A percentile compares a stretch with the other conserved stretches of the same genome.
Conservation (phyloP, 2,329 filamentous ascomycete genomes). For the Akanthomyces dipterigenus region DNA sequence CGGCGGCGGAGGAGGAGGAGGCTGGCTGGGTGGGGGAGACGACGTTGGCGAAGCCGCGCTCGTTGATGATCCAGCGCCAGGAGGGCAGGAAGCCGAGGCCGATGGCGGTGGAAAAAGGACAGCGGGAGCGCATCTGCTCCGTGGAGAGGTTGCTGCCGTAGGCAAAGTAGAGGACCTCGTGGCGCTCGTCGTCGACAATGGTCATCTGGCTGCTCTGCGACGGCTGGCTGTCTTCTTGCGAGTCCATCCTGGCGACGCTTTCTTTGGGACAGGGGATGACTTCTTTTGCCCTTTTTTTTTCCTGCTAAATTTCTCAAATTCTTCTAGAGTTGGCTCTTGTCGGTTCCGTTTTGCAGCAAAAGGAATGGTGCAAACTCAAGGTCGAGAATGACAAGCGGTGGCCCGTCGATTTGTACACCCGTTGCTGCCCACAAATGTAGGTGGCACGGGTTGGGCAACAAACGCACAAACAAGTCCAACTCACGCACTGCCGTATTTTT, state of each 20-base stretch:
- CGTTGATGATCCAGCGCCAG: slow-evolving; percentile 62
- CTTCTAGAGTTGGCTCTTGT: not conserved
- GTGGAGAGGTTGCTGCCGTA: slow-evolving; percentile 66
- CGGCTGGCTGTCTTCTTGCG: slow-evolving; percentile 25
- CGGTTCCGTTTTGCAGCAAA: not conserved
- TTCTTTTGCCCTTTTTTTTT: not conserved
- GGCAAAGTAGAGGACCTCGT: slow-evolving; percentile 54
- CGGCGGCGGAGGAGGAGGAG: not conserved
- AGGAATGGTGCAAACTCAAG: not conserved
- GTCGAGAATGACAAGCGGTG: not conserved
- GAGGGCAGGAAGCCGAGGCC: slow-evolving; percentile 50
- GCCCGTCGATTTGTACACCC: not conserved
- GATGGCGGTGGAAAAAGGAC: slow-evolving; percentile 48
- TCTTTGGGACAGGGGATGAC: too few species aligned
- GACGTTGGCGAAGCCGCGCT: slow-evolving; percentile 63
- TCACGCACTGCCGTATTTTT: not conserved
- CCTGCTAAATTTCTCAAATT: too few species aligned
- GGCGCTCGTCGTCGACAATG: slow-evolving; percentile 27
- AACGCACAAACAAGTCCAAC: not conserved
- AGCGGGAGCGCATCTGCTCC: slow-evolving; percentile 57
- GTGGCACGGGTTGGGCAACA: not conserved
- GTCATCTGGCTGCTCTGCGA: slow-evolving; percentile 31
- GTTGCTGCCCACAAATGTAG: not conserved
- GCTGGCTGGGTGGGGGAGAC: slow-evolving; percentile 25
- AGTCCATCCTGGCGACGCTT: not conserved